phyloP scores from a whole-genome alignment of 2,329 filamentous ascomycete genomes.

The Arthroderma sp. region DNA sequence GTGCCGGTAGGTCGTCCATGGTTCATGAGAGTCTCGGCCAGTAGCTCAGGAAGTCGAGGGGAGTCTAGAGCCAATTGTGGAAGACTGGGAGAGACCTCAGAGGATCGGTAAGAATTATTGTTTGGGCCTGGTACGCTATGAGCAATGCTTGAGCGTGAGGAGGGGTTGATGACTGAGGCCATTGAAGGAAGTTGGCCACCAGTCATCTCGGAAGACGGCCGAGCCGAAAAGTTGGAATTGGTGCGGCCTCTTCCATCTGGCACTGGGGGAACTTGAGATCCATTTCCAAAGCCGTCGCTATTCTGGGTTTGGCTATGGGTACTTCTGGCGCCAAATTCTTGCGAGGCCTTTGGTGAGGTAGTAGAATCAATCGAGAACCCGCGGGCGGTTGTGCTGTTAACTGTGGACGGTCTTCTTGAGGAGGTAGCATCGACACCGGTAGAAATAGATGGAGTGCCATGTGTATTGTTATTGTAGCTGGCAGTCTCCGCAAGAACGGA shows the following conservation, averaged over 20 bases:
- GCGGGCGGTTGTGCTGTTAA: slow-evolving; percentile 37
- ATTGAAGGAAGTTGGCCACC: slow-evolving; percentile 37
- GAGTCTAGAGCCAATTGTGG: slow-evolving; percentile 34
- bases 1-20: slow-evolving; percentile 9
- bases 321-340: slow-evolving; percentile 54
- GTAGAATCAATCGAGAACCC: slow-evolving; percentile 52
- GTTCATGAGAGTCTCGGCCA: slow-evolving; percentile 19
- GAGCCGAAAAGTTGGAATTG: slow-evolving; percentile 41
- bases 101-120: slow-evolving; percentile 5
- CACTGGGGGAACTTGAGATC: slow-evolving; percentile 11
- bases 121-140: slow-evolving; percentile 32
- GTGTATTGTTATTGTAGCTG: slow-evolving; percentile 43
- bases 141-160: slow-evolving; percentile 38
- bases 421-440: slow-evolving; percentile 24
- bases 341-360: slow-evolving; percentile 47
- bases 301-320: slow-evolving; percentile 46
- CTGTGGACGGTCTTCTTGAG: slow-evolving; percentile 36
- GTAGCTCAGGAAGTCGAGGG: slow-evolving; percentile 30
- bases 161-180: slow-evolving; percentile 40
- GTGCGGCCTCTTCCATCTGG: slow-evolving; percentile 38
- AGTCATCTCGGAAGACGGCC: slow-evolving; percentile 34
- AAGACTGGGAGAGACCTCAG: slow-evolving; percentile 23
- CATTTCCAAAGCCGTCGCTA: slow-evolving; percentile 26
- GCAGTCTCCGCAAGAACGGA: slow-evolving; percentile 45
- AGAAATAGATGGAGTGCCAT: slow-evolving; percentile 40